phyloP scores from a whole-genome alignment of 345 rosid species.

The Pistacia integerrima region DNA sequence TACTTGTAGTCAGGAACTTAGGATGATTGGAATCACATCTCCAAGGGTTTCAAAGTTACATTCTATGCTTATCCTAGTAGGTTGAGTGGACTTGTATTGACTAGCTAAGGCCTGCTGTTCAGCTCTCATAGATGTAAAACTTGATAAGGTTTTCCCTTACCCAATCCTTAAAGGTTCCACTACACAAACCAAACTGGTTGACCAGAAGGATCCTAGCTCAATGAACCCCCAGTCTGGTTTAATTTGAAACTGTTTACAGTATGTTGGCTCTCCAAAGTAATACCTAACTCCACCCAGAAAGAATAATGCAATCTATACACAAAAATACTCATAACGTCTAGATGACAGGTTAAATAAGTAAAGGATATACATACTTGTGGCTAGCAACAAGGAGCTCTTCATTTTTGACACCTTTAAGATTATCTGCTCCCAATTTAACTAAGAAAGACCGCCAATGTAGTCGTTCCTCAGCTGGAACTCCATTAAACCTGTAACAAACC shows the following conservation, averaged over 20 bases:
- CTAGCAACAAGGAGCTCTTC: constrained; percentile 97
- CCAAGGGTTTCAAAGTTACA: neutral
- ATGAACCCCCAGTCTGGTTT: neutral
- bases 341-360: constrained; percentile 1
- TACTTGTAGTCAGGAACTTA: neutral
- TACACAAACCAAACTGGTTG: neutral
- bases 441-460: constrained; percentile 92
- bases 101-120: neutral
- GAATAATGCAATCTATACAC: no score
- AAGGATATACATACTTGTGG: constrained; percentile 61
- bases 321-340: neutral
- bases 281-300: neutral
- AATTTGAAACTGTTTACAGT: neutral
- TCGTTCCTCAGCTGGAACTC: constrained; percentile 96
- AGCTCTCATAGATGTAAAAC: neutral
- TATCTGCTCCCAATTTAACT: constrained; percentile 89
- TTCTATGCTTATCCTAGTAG: neutral
- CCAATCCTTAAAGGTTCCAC: neutral
- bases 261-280: neutral
- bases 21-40: neutral
- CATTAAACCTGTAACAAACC: constrained; percentile 66
- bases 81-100: neutral
- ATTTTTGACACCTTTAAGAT: constrained; percentile 85
- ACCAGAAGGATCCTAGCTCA: no score
- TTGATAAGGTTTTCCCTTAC: neutral